Evolutionary conservation across 2,329 filamentous ascomycete genomes (phyloP).

Genomic region (Pochonia chlamydosporia): DNA sequence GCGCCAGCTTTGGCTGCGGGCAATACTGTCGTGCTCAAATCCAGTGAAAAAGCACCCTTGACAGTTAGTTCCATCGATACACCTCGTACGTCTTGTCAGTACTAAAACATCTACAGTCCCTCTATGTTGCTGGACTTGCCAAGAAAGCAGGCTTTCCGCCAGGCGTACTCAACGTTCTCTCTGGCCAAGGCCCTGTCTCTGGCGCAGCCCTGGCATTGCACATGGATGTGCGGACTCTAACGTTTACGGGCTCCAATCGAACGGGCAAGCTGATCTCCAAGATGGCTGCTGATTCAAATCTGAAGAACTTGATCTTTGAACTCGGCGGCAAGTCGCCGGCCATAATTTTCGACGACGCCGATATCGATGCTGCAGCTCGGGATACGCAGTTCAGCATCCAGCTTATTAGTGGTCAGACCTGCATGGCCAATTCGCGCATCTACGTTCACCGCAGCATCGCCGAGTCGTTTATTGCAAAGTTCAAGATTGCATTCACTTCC

Average conservation of each 20-base stretch:
- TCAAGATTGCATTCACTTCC: slow-evolving; percentile 40
- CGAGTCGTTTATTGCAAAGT: slow-evolving; percentile 51
- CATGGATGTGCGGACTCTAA: slow-evolving; percentile 63
- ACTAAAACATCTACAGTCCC: slow-evolving; percentile 1
- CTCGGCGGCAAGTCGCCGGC: slow-evolving; percentile 64
- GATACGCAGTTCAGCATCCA: slow-evolving; percentile 38
- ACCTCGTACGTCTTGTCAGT: background rate
- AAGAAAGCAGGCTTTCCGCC: slow-evolving; percentile 69
- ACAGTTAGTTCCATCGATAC: slow-evolving; percentile 20
- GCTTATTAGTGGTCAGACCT: slow-evolving; percentile 52
- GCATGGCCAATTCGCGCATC: slow-evolving; percentile 52
- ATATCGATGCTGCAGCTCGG: slow-evolving; percentile 58
- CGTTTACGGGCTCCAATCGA: slow-evolving; percentile 69
- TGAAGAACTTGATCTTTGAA: slow-evolving; percentile 62
- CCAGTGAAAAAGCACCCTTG: slow-evolving; percentile 48
- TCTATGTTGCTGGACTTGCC: slow-evolving; percentile 44
- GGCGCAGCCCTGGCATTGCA: slow-evolving; percentile 64
- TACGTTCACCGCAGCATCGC: slow-evolving; percentile 51
- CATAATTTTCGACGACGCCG: slow-evolving; percentile 59
- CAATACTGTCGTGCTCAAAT: slow-evolving; percentile 47
- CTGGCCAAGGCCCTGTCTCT: slow-evolving; percentile 61
- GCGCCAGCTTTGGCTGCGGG: slow-evolving; percentile 43
- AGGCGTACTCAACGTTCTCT: slow-evolving; percentile 69
- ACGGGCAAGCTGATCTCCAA: slow-evolving; percentile 72
- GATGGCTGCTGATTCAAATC: slow-evolving; percentile 55